Percentiles rank a stretch among this genome's conserved stretches.
These are phyloP conservation scores for Beauveria asiatica DNA, from an alignment of 2,329 filamentous ascomycete genomes.

Conservation along the genomic window DNA sequence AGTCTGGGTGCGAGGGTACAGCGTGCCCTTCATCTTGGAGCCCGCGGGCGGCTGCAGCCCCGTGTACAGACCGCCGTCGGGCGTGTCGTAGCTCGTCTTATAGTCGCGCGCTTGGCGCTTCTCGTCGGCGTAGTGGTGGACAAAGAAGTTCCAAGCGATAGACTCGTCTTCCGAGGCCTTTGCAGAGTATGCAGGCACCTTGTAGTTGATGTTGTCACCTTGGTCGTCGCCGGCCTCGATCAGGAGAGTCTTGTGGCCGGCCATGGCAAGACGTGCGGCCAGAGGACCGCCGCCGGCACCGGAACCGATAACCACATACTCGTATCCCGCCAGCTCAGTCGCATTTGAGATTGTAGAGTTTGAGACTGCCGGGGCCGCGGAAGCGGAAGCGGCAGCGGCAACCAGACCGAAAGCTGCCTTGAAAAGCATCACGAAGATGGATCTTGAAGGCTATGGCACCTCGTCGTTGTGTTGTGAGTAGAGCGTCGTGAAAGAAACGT, in stretches of 20 bases:
- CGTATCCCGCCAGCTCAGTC: conserved; percentile 34
- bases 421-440: not conserved
- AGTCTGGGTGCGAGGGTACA: conserved; percentile 49
- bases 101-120: conserved; percentile 43
- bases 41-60: conserved; percentile 44
- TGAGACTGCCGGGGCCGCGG: conserved; percentile 14
- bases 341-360: conserved; percentile 18
- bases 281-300: conserved; percentile 51
- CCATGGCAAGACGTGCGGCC: conserved; percentile 49
- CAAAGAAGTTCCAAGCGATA: conserved; percentile 55
- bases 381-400: conserved; percentile 11
- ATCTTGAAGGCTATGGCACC: not conserved
- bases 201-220: conserved; percentile 37
- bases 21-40: conserved; percentile 42
- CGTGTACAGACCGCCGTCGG: conserved; percentile 41
- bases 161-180: conserved; percentile 46
- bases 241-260: conserved; percentile 51
- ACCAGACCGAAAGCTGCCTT: conserved; percentile 13
- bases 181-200: conserved; percentile 45
- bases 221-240: conserved; percentile 54
- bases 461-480: not conserved
- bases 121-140: conserved; percentile 51
- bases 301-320: conserved; percentile 55
- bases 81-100: conserved; percentile 49
- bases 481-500: not conserved